phyloP scores from a whole-genome alignment of 1,139 yeast species.

The Kodamaea anthophila region DNA sequence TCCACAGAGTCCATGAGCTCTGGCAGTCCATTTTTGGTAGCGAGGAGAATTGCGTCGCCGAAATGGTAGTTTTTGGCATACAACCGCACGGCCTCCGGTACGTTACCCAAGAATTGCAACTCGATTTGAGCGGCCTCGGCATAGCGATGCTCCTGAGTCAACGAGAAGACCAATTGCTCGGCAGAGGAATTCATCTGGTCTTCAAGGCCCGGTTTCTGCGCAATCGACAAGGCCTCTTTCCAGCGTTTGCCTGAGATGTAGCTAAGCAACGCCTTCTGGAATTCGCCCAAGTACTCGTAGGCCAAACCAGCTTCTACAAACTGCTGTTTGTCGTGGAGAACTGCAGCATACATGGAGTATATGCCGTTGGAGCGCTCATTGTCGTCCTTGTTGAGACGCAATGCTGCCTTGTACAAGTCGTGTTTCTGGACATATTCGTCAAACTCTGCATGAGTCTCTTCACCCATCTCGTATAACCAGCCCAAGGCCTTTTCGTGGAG shows the following conservation, averaged over 20 bases:
- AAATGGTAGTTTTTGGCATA: slow-evolving; percentile 73
- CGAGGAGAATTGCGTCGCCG: slow-evolving; percentile 70
- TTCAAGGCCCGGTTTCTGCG: slow-evolving; percentile 33
- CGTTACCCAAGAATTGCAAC: slow-evolving; percentile 51
- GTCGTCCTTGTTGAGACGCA: slow-evolving; percentile 57
- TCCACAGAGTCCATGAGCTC: slow-evolving; percentile 57
- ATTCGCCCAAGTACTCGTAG: slow-evolving; percentile 61
- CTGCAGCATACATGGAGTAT: slow-evolving; percentile 55
- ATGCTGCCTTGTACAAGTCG: slow-evolving; percentile 64
- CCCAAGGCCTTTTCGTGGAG: slow-evolving; percentile 61
- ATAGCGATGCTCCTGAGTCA: slow-evolving; percentile 68
- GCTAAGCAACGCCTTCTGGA: slow-evolving; percentile 58
- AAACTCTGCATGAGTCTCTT: slow-evolving; percentile 50
- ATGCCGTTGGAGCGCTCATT: slow-evolving; percentile 49
- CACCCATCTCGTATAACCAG: slow-evolving; percentile 53
- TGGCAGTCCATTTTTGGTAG: slow-evolving; percentile 34
- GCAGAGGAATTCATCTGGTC: slow-evolving; percentile 40
- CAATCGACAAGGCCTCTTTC: slow-evolving; percentile 74
- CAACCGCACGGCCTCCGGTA: slow-evolving; percentile 56
- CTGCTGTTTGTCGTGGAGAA: slow-evolving; percentile 48
- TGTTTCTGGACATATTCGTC: slow-evolving; percentile 68
- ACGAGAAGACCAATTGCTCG: slow-evolving; percentile 50
- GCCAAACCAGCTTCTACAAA: slow-evolving; percentile 71
- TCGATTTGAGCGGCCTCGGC: slow-evolving; percentile 82
- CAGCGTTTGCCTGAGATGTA: slow-evolving; percentile 70